Percentiles rank a stretch among this genome's conserved stretches.
phyloP scores from a whole-genome alignment of 305 asterid genomes.

The Petunia hybrid region DNA sequence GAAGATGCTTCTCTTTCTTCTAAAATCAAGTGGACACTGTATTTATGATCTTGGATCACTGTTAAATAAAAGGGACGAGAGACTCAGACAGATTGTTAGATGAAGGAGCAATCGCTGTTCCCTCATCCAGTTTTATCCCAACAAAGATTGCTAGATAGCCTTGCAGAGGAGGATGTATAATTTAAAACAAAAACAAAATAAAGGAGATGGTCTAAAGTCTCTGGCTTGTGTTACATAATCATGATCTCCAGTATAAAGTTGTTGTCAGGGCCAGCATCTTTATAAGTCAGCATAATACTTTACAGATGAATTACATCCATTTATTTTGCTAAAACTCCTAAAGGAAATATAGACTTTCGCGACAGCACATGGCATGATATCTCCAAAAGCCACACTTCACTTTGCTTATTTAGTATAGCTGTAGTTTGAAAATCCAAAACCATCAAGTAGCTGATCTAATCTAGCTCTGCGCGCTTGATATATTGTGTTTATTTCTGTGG shows the following conservation, averaged over 20 bases:
- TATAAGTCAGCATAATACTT: too few species aligned
- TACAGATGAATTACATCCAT: too few species aligned
- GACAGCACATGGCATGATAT: too few species aligned
- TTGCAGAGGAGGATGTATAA: not conserved
- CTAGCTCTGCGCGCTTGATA: too few species aligned
- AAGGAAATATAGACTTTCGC: too few species aligned
- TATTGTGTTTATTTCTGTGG: not conserved
- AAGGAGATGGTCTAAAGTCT: not conserved
- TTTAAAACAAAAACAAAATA: not conserved
- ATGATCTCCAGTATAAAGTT: conserved; percentile 9
- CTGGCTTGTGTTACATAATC: not conserved
- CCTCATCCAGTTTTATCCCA: not conserved
- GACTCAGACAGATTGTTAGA: conserved; percentile 5
- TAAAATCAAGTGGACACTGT: conserved; percentile 1
- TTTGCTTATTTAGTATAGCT: too few species aligned
- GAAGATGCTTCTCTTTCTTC: not conserved
- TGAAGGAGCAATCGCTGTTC: not conserved
- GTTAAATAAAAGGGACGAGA: not conserved
- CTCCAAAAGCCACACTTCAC: too few species aligned
- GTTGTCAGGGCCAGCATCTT: too few species aligned
- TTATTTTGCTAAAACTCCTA: too few species aligned
- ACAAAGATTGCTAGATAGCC: not conserved
- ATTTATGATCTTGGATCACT: conserved; percentile 6
- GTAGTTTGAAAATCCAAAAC: too few species aligned
- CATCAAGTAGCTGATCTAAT: too few species aligned